Evolutionary conservation across 1,139 yeast species (phyloP).

Genomic region (Protomyces pachydermus): DNA sequence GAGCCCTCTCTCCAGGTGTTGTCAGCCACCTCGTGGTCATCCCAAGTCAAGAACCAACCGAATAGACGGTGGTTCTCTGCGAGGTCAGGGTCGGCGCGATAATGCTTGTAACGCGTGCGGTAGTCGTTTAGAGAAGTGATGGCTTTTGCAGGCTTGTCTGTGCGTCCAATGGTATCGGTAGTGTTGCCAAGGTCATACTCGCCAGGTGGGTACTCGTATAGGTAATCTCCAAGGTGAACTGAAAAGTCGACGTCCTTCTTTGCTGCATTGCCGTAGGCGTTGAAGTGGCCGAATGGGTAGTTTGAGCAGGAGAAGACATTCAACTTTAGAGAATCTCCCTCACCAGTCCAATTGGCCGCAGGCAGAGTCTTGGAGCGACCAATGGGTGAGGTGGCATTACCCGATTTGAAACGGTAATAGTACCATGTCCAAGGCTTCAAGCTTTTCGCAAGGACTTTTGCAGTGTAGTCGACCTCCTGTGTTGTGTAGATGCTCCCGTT

Average conservation of each 20-base stretch:
- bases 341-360: neutral
- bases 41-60: conserved; percentile 3
- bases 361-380: conserved; percentile 16
- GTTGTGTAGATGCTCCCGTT: conserved; percentile 5
- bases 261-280: conserved; percentile 6
- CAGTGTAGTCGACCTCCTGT: conserved; percentile 10
- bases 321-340: neutral
- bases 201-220: conserved; percentile 7
- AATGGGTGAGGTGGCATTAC: neutral
- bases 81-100: conserved; percentile 4
- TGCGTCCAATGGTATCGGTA: neutral
- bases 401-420: conserved; percentile 6
- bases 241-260: conserved; percentile 1
- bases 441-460: conserved; percentile 2
- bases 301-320: conserved; percentile 8
- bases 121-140: conserved; percentile 1
- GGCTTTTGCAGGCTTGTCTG: neutral
- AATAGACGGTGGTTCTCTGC: neutral
- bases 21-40: conserved; percentile 12
- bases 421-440: neutral
- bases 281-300: conserved; percentile 12
- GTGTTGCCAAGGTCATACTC: conserved; percentile 5
- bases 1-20: conserved; percentile 2
- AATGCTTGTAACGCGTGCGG: conserved; percentile 7
- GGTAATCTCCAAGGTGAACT: conserved; percentile 11